These are phyloP conservation scores for Candida railenensis DNA, from an alignment of 805 yeast genomes.

Conservation along the genomic window DNA sequence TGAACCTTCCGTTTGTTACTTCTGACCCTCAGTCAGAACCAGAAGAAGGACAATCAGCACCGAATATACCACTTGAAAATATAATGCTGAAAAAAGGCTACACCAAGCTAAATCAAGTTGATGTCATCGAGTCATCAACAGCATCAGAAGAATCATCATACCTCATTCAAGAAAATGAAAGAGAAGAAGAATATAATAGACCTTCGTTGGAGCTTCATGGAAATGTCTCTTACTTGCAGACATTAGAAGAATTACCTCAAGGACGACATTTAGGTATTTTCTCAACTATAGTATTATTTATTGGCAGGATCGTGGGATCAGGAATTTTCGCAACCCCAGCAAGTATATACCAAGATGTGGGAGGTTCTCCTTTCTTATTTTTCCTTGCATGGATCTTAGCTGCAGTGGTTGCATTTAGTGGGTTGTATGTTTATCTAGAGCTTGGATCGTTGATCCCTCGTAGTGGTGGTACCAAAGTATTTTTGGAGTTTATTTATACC, in stretches of 20 bases:
- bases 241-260: slow-evolving; percentile 59
- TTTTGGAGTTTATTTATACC: slow-evolving; percentile 64
- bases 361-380: slow-evolving; percentile 63
- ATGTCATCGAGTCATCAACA: neutral
- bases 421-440: slow-evolving; percentile 65
- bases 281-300: slow-evolving; percentile 61
- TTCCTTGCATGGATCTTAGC: slow-evolving; percentile 64
- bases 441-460: slow-evolving; percentile 69
- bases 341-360: slow-evolving; percentile 63
- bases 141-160: neutral
- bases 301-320: slow-evolving; percentile 72
- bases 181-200: slow-evolving; percentile 3
- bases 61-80: neutral
- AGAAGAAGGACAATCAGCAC: neutral
- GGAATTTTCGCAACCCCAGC: slow-evolving; percentile 77
- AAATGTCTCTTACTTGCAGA: slow-evolving; percentile 22
- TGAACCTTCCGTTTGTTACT: neutral
- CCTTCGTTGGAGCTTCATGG: slow-evolving; percentile 10
- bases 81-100: neutral
- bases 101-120: neutral
- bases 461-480: slow-evolving; percentile 75
- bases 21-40: neutral
- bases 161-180: neutral
- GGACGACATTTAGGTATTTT: slow-evolving; percentile 73
- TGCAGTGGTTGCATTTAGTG: slow-evolving; percentile 62